Base-by-base conservation (phyloP, 2,329 filamentous ascomycete genomes). In the Colletotrichum spaethianum region DNA sequence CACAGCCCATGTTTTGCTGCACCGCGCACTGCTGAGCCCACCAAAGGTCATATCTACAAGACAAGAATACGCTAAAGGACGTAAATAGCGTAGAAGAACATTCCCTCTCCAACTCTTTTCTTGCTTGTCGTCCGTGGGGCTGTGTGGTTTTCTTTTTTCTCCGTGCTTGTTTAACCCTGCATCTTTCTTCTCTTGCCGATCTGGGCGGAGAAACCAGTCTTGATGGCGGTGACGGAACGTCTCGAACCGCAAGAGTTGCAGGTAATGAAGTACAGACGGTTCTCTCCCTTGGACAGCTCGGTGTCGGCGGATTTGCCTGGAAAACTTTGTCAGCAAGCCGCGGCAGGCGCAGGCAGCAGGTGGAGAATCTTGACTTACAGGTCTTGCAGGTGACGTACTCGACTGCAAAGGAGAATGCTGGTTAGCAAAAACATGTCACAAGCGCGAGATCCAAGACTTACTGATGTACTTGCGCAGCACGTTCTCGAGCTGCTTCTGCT, bases 361-460 rank as follows among this genome's bases (percentile, higher is more conserved):
- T 3, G n/a, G 33, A 28, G 4, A 3, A 6, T 31, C 44, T 53
- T n/a, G n/a, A 57, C 66, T 69, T 69, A 69, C 96, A 99, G 50
- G 96, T 99, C 87, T 98, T 98, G 92, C 96, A 99, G 63, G 96
- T 98, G 75, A 99, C 96, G 82, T 98, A 98, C 87, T 98, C 96
- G 84, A 97, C 91, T 93, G 75, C 57, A 36, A 44, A n/a, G 38
- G 28, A 42, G 12, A 33, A 40, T 18, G 60, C 14, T 72, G 50
- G 79, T 85, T 77, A 84, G 80, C 64, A 75, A 28, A 52, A 31
- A 38, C 18, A 20, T 14, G 31, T n/a, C 23, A 62, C 33, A 18
- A 50, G 33, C 9, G 63, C 50, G 31, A 56, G 62, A 20, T 56
- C 31, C 48, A 40, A 12, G 23, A 88, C 91, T 83, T 87, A 94